phyloP scores from a whole-genome alignment of 1,284 basidiomycete genomes.

The Testicularia cyperi region DNA sequence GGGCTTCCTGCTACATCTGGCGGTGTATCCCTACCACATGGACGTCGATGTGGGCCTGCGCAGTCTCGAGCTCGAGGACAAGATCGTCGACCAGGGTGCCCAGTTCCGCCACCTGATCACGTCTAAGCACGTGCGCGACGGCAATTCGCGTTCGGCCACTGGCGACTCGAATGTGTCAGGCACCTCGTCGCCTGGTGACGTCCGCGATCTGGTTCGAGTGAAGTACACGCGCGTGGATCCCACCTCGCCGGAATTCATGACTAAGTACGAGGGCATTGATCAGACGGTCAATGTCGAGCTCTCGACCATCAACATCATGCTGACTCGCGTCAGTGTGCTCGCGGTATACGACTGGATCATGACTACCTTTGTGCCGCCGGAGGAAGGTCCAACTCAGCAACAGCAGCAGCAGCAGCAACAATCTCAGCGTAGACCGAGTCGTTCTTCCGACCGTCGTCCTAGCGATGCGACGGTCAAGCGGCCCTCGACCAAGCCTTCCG shows the following conservation, averaged over 20 bases:
- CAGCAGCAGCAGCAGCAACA: conserved; percentile 6
- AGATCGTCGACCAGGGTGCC: conserved; percentile 69
- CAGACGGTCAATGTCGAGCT: conserved; percentile 85
- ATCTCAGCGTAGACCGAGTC: conserved; percentile 21
- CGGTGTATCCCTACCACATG: conserved; percentile 67
- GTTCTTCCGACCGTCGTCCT: conserved; percentile 27
- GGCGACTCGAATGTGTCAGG: conserved; percentile 20
- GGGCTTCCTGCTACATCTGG: conserved; percentile 66
- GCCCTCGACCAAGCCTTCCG: conserved; percentile 19
- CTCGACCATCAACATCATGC: conserved; percentile 87
- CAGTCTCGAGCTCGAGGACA: conserved; percentile 64
- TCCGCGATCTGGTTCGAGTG: conserved; percentile 75
- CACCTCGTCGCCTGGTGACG: conserved; percentile 18
- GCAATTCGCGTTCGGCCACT: conserved; percentile 15
- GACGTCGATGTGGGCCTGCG: conserved; percentile 80
- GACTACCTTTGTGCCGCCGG: conserved; percentile 64
- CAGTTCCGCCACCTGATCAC: conserved; percentile 71
- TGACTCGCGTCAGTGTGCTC: conserved; percentile 87
- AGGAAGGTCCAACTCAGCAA: conserved; percentile 5
- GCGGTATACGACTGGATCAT: conserved; percentile 96
- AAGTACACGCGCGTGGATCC: conserved; percentile 79
- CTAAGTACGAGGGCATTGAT: conserved; percentile 81
- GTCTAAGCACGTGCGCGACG: conserved; percentile 65
- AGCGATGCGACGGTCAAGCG: conserved; percentile 25
- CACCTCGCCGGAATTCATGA: conserved; percentile 82